These are phyloP conservation scores for Chaetomium sp. DNA, from an alignment of 2,329 filamentous ascomycete species.

Conservation along the genomic window DNA sequence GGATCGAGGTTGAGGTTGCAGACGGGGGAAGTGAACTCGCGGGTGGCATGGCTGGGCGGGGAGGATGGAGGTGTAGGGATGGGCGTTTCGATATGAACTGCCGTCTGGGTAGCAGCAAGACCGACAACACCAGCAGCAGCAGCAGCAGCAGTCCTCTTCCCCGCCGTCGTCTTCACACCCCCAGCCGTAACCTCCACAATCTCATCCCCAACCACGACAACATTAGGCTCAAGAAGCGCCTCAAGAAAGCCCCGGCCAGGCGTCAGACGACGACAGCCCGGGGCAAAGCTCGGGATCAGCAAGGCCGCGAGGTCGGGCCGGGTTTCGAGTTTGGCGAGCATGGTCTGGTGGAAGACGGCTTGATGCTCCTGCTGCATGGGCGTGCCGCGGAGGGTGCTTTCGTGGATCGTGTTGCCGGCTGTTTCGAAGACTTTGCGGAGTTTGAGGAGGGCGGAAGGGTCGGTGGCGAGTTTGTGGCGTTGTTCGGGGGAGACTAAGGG, in stretches of 20 bases:
- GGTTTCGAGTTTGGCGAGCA: constrained; percentile 34
- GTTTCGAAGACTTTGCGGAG: constrained; percentile 41
- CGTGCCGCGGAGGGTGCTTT: constrained; percentile 33
- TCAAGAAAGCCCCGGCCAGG: constrained; percentile 43
- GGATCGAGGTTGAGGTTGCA: too few species aligned
- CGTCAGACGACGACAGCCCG: constrained; percentile 40
- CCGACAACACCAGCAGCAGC: too few species aligned
- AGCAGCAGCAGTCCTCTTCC: too few species aligned
- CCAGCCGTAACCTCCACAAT: constrained; percentile 31
- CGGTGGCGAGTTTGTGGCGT: constrained; percentile 30
- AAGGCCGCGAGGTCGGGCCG: constrained; percentile 39
- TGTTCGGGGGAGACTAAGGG: constrained; percentile 34
- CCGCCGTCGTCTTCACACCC: constrained; percentile 29
- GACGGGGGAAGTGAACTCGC: too few species aligned
- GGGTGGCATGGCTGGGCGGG: too few species aligned
- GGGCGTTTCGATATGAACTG: too few species aligned
- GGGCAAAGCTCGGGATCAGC: constrained; percentile 38
- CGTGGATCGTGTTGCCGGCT: constrained; percentile 38
- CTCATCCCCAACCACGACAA: constrained; percentile 32
- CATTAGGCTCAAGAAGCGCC: constrained; percentile 36
- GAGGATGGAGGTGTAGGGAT: too few species aligned
- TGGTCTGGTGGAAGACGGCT: constrained; percentile 30
- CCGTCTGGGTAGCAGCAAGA: too few species aligned
- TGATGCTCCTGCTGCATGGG: constrained; percentile 30
- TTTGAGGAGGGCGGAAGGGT: constrained; percentile 34